phyloP scores from a whole-genome alignment of 441 rosid genomes.

The Euphorbia neoarborescens region DNA sequence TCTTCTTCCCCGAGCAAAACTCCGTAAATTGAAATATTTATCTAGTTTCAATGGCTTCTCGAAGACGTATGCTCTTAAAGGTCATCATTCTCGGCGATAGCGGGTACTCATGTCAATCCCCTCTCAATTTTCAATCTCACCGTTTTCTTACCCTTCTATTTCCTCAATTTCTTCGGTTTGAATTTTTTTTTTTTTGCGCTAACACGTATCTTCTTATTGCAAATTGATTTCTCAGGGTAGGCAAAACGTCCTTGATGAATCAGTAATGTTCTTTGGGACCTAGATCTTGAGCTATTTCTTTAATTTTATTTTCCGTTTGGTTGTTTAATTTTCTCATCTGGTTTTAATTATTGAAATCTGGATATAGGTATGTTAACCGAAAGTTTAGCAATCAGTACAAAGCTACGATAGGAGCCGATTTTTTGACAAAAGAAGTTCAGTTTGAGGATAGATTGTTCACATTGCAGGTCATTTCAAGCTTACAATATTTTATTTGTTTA shows the following conservation, averaged over 20 bases:
- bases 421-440: slow-evolving; percentile 71
- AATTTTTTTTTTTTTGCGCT: not conserved
- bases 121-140: not conserved
- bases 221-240: slow-evolving; percentile 42
- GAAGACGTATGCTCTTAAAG: slow-evolving; percentile 75
- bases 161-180: not conserved
- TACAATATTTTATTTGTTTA: not conserved
- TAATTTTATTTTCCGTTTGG: not conserved
- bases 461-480: slow-evolving; percentile 47
- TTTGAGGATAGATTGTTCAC: slow-evolving; percentile 79
- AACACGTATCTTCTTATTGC: not conserved
- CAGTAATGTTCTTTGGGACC: slow-evolving; percentile 41
- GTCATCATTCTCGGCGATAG: slow-evolving; percentile 89
- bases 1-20: not conserved
- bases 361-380: slow-evolving; percentile 66
- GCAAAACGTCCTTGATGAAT: slow-evolving; percentile 84
- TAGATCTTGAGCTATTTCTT: slow-evolving; percentile 21
- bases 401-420: slow-evolving; percentile 75
- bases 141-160: not conserved
- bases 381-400: slow-evolving; percentile 87
- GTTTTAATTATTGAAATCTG: slow-evolving; percentile 4
- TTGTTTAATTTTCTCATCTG: not conserved
- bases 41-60: slow-evolving; percentile 48
- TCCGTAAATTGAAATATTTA: not conserved
- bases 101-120: slow-evolving; percentile 35